Evolutionary conservation across 192 early-diverging fungal genomes (phyloP).

Genomic region (Chytriomyces hyalinus): DNA sequence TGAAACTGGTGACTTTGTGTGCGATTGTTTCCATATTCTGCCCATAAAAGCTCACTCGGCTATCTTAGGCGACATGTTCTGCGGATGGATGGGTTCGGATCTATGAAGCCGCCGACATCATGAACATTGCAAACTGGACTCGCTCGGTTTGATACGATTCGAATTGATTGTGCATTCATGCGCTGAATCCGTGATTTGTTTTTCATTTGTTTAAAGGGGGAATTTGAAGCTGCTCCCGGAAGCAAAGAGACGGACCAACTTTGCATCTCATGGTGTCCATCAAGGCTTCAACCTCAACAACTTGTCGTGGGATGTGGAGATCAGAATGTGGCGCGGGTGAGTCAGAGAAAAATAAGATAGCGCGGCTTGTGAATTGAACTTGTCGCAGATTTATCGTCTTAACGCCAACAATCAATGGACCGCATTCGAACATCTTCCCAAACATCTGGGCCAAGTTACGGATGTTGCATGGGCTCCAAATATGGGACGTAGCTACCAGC

Average conservation of each 20-base stretch:
- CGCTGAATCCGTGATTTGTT: too few species aligned
- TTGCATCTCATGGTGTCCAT: conserved; percentile 88
- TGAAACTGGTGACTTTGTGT: conserved; percentile 67
- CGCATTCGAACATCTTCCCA: conserved; percentile 57
- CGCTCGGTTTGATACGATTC: conserved; percentile 44
- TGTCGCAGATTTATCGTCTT: conserved; percentile 36
- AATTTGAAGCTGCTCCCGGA: conserved; percentile 51
- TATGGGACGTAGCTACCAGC: conserved; percentile 71
- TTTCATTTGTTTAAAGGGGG: neutral
- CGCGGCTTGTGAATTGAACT: neutral
- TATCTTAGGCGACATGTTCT: conserved; percentile 69
- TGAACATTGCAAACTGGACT: conserved; percentile 79
- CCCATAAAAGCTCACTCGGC: conserved; percentile 31
- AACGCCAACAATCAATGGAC: conserved; percentile 65
- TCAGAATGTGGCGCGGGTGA: conserved; percentile 44
- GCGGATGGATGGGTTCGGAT: conserved; percentile 86
- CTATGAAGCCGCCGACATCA: conserved; percentile 83
- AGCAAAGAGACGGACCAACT: conserved; percentile 79
- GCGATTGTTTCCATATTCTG: neutral
- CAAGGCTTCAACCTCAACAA: conserved; percentile 74
- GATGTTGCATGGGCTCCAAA: conserved; percentile 68
- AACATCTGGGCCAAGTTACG: conserved; percentile 68
- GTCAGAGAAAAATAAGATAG: too few species aligned
- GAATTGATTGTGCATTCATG: too few species aligned
- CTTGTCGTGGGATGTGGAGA: conserved; percentile 88